Conservation (phyloP, 2,329 filamentous ascomycete genomes). For the Alternaria sp. region DNA sequence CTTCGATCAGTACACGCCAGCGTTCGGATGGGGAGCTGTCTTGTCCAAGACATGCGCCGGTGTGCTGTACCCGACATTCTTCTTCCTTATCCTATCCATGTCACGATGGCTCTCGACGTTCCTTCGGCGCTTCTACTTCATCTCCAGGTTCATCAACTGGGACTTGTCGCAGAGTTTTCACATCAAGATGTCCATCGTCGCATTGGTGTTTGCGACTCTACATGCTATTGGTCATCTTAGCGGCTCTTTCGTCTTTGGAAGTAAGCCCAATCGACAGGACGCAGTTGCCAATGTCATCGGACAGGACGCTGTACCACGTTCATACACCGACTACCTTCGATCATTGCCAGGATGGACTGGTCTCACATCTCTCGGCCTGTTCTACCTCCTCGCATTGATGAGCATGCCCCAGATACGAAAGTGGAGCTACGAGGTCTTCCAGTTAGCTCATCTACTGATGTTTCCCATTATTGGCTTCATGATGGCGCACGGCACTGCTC, state of each 20-base stretch:
- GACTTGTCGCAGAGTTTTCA: conserved; percentile 64
- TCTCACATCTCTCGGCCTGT: conserved; percentile 56
- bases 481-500: conserved; percentile 61
- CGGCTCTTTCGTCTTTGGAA: conserved; percentile 61
- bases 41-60: conserved; percentile 63
- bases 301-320: conserved; percentile 51
- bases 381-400: conserved; percentile 58
- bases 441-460: conserved; percentile 64
- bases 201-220: conserved; percentile 58
- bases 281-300: conserved; percentile 56
- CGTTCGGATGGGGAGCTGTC: conserved; percentile 64
- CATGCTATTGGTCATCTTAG: conserved; percentile 63
- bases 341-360: conserved; percentile 61
- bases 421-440: conserved; percentile 64
- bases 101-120: conserved; percentile 63
- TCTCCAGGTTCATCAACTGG: conserved; percentile 65
- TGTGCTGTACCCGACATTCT: conserved; percentile 63
- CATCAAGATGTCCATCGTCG: conserved; percentile 60
- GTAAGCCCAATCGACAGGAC: conserved; percentile 53
- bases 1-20: conserved; percentile 53
- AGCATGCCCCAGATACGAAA: conserved; percentile 60
- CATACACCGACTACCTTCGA: conserved; percentile 57
- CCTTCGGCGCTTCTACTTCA: conserved; percentile 58
- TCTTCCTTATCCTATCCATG: conserved; percentile 66
- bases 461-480: conserved; percentile 64